Evolutionary conservation across 257 asterid genomes (phyloP).

Genomic region (Thymus mandschuricus): DNA sequence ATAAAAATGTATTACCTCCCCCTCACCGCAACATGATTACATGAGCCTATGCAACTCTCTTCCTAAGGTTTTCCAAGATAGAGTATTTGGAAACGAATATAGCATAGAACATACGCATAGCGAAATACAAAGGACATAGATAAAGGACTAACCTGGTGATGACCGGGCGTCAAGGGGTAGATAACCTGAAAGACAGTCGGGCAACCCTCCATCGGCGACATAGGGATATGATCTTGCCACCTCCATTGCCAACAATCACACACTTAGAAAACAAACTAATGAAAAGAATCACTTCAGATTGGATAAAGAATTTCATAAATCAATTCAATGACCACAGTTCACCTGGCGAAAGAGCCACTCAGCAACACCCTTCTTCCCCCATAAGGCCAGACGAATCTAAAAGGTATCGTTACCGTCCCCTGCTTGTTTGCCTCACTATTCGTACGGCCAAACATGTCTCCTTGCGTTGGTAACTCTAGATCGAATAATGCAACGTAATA

Average conservation of each 20-base stretch:
- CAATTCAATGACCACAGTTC: constrained; percentile 32
- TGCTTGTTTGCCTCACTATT: constrained; percentile 44
- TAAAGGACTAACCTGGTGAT: constrained; percentile 60
- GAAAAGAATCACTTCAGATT: constrained; percentile 18
- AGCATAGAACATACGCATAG: constrained; percentile 1
- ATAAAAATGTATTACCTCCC: neutral
- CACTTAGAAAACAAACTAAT: constrained; percentile 23
- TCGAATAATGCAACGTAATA: constrained; percentile 14
- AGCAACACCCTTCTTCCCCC: constrained; percentile 71
- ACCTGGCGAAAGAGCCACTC: constrained; percentile 78
- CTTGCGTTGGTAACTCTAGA: constrained; percentile 20
- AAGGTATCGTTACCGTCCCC: constrained; percentile 52
- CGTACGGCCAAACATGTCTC: constrained; percentile 49
- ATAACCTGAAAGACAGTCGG: constrained; percentile 74
- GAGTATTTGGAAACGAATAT: constrained; percentile 4
- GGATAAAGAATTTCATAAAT: constrained; percentile 4
- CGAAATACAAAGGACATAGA: neutral
- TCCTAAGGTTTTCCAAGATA: neutral
- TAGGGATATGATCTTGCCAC: constrained; percentile 64
- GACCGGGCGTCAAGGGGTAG: constrained; percentile 59
- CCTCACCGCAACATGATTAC: neutral
- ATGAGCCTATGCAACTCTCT: neutral
- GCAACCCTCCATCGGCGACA: constrained; percentile 78
- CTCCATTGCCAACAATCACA: constrained; percentile 40
- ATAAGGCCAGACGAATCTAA: constrained; percentile 75